Evolutionary conservation across 1,139 yeast genomes (phyloP).

Genomic region (Debaryomyces sp.): DNA sequence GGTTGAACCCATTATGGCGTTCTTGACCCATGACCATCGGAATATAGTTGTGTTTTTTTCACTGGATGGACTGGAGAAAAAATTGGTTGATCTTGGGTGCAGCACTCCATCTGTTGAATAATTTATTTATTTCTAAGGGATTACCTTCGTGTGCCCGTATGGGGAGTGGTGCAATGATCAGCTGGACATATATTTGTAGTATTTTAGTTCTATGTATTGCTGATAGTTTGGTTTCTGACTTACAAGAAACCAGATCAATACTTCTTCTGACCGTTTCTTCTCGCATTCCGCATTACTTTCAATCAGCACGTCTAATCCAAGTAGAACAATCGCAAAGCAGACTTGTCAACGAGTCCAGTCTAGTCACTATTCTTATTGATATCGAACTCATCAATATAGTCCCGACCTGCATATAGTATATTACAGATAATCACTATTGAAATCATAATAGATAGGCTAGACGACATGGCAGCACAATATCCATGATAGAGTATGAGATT

Average conservation of each 20-base stretch:
- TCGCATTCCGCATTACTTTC: neutral
- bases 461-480: neutral
- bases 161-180: slow-evolving; percentile 81
- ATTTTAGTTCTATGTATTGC: neutral
- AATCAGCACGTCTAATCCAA: neutral
- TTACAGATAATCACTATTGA: neutral
- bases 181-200: slow-evolving; percentile 47
- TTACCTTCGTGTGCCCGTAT: slow-evolving; percentile 85
- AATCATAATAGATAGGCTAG: neutral
- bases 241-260: neutral
- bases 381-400: neutral
- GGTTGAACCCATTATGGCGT: slow-evolving; percentile 75
- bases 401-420: neutral
- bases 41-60: slow-evolving; percentile 49
- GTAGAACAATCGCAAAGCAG: neutral
- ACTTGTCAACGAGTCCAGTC: no score
- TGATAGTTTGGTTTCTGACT: neutral
- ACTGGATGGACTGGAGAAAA: slow-evolving; percentile 66
- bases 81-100: slow-evolving; percentile 80
- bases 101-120: slow-evolving; percentile 61
- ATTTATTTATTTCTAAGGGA: slow-evolving; percentile 60
- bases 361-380: neutral
- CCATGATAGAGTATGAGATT: slow-evolving; percentile 1
- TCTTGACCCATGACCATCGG: slow-evolving; percentile 78
- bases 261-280: neutral